These are phyloP conservation scores for Akanthomyces dipterigenus DNA, from an alignment of 2,329 filamentous ascomycete species.

Conservation along the genomic window DNA sequence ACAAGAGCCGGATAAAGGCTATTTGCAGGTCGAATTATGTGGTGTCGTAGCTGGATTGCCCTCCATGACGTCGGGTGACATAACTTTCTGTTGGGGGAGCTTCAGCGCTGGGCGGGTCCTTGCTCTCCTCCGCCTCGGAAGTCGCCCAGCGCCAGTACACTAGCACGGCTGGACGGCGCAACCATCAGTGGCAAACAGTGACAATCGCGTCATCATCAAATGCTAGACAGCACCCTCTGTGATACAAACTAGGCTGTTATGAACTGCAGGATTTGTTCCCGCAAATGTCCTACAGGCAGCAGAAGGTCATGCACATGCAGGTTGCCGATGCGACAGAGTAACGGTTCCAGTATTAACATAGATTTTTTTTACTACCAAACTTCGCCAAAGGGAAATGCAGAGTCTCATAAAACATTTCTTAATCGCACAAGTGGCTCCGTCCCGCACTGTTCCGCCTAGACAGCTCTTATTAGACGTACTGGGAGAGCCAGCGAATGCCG, in stretches of 20 bases:
- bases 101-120: conserved; percentile 5
- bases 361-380: conserved; percentile 25
- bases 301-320: not conserved
- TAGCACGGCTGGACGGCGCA: conserved; percentile 2
- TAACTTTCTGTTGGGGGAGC: conserved; percentile 9
- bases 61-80: conserved; percentile 13
- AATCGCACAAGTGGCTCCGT: conserved; percentile 17
- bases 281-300: not conserved
- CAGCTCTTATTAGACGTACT: conserved; percentile 74
- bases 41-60: not conserved
- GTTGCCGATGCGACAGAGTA: not conserved
- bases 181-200: not conserved
- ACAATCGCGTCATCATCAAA: not conserved
- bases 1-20: not conserved
- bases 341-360: conserved; percentile 10
- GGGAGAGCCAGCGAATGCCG: conserved; percentile 83
- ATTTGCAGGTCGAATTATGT: not conserved
- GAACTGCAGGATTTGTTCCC: not conserved
- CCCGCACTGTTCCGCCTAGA: not conserved
- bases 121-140: not conserved
- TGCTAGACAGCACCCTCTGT: not conserved
- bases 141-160: not conserved
- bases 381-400: conserved; percentile 31
- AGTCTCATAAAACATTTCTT: conserved; percentile 24
- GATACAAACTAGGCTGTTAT: not conserved